A percentile compares a stretch with the other conserved stretches of the same genome.
Conservation (phyloP, 2,329 filamentous ascomycete genomes). For the Sporothrix luriei region DNA sequence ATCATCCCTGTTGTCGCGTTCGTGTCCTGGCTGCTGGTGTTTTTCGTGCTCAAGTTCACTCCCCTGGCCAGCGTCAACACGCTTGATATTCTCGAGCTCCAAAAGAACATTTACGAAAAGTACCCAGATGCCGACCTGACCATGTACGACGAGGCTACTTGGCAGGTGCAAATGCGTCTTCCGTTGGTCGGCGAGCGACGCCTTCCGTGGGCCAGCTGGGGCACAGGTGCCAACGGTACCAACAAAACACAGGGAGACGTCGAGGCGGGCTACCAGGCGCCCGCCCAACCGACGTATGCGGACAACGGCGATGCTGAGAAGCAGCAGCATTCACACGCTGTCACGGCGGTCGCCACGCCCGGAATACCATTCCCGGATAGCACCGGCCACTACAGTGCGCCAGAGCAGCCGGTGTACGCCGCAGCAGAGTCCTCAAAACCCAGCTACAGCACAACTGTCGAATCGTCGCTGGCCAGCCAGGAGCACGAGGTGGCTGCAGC, state of each 20-base stretch:
- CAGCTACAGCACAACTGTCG: conserved; percentile 24
- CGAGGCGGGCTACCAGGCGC: conserved; percentile 16
- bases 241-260: background rate
- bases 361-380: background rate
- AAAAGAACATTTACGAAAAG: conserved; percentile 34
- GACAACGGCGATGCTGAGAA: background rate
- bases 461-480: conserved; percentile 24
- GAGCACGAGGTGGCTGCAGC: conserved; percentile 27
- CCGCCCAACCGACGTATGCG: conserved; percentile 7
- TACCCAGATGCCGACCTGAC: conserved; percentile 33
- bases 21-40: conserved; percentile 34
- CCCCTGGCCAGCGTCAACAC: conserved; percentile 31
- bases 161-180: conserved; percentile 27
- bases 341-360: conserved; percentile 3
- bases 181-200: conserved; percentile 15
- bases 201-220: conserved; percentile 23
- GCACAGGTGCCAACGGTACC: conserved; percentile 4
- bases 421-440: background rate
- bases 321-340: background rate
- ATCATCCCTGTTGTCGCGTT: conserved; percentile 35
- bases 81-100: conserved; percentile 34
- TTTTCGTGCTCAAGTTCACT: conserved; percentile 32
- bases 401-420: conserved; percentile 20
- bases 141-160: conserved; percentile 31
- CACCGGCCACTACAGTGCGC: conserved; percentile 18